Percentiles rank a stretch among this genome's conserved stretches.
Conservation (phyloP, 2,329 filamentous ascomycete genomes). For the Fusarium staphyleae region DNA sequence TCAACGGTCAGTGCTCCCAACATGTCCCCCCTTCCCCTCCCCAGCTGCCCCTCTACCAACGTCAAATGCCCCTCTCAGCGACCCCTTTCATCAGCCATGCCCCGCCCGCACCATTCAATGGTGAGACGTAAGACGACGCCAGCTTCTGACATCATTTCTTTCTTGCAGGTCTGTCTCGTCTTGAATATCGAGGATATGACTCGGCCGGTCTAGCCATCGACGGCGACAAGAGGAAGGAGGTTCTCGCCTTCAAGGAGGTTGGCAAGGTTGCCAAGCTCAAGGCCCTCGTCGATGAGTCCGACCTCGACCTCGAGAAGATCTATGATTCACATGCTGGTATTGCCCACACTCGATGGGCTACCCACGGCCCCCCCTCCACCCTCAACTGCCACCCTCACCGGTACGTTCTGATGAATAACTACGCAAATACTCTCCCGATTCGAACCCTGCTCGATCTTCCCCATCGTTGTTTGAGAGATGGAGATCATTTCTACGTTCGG, state of each 20-base stretch:
- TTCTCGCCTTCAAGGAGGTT: conserved; percentile 97
- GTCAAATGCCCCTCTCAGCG: conserved; percentile 22
- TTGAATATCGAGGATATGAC: conserved; percentile 99
- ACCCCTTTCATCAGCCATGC: conserved; percentile 32
- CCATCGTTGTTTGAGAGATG: conserved; percentile 1
- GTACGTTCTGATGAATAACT: conserved; percentile 58
- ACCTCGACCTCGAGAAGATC: conserved; percentile 86
- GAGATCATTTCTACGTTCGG: conserved; percentile 14
- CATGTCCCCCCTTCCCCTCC: conserved; percentile 20
- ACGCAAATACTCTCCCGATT: not conserved
- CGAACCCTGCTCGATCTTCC: not conserved
- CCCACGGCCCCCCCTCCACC: conserved; percentile 92
- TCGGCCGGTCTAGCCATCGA: conserved; percentile 95
- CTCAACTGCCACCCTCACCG: conserved; percentile 98
- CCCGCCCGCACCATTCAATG: conserved; percentile 38
- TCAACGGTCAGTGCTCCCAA: conserved; percentile 76
- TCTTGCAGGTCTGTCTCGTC: conserved; percentile 80
- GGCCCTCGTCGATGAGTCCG: conserved; percentile 84
- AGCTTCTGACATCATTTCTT: conserved; percentile 42
- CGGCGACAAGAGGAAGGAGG: conserved; percentile 98
- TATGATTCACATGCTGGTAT: conserved; percentile 99
- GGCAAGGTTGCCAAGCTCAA: conserved; percentile 98
- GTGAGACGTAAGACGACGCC: conserved; percentile 37
- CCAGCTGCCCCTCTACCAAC: conserved; percentile 20
- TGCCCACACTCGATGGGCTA: conserved; percentile 98